Evolutionary conservation across 768 basidiomycete genomes (phyloP).

Genomic region (Russula griseocarnosa): DNA sequence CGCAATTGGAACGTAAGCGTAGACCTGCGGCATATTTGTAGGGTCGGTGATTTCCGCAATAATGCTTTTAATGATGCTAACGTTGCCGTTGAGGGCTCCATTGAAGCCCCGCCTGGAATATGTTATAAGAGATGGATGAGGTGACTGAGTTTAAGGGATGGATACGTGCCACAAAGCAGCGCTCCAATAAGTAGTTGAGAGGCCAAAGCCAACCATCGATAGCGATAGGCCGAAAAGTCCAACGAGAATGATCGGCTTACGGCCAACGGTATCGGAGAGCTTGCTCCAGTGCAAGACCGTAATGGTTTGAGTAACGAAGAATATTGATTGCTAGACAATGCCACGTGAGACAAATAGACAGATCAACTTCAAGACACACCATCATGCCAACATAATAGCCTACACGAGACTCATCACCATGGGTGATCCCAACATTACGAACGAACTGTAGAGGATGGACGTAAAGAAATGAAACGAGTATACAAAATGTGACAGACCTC

Average conservation of each 20-base stretch:
- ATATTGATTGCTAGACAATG: slow-evolving; percentile 60
- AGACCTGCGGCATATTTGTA: slow-evolving; percentile 64
- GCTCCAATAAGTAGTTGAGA: slow-evolving; percentile 66
- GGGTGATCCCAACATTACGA: slow-evolving; percentile 63
- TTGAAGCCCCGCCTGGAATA: slow-evolving; percentile 56
- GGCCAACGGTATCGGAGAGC: slow-evolving; percentile 64
- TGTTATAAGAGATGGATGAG: background rate
- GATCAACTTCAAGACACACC: slow-evolving; percentile 39
- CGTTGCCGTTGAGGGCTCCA: slow-evolving; percentile 67
- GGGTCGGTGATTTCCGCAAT: slow-evolving; percentile 70
- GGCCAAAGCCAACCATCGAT: slow-evolving; percentile 74
- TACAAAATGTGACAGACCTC: slow-evolving; percentile 8
- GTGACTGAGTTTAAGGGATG: background rate
- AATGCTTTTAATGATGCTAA: slow-evolving; percentile 71
- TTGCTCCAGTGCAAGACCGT: slow-evolving; percentile 76
- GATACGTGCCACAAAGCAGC: slow-evolving; percentile 45
- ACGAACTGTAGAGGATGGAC: slow-evolving; percentile 41
- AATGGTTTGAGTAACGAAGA: slow-evolving; percentile 70
- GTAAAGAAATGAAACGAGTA: background rate
- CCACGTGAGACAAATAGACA: slow-evolving; percentile 15
- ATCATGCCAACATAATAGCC: slow-evolving; percentile 75
- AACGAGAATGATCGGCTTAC: slow-evolving; percentile 67
- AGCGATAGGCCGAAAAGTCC: slow-evolving; percentile 61
- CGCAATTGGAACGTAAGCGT: slow-evolving; percentile 58
- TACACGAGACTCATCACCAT: slow-evolving; percentile 65